Evolutionary conservation across 1,139 yeast species (phyloP), one percentile per base, ranked within the genome.

Genomic region (Diutina neorugosa): DNA sequence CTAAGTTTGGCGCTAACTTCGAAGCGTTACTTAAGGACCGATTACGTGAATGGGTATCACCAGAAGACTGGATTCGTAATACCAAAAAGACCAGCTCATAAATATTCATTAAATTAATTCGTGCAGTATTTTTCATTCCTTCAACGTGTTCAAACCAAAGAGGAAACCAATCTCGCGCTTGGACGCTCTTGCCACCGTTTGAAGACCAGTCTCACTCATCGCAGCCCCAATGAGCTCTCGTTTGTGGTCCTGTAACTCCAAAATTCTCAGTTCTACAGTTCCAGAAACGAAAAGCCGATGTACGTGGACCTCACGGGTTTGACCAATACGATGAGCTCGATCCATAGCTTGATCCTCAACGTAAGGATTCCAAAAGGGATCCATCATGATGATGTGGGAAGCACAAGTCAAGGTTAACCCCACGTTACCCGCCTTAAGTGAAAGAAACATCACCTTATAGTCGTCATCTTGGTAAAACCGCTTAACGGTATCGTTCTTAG

Each of bases 321-420:
- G 98, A 6, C 97, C 96, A 59, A 91, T 87, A 66, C 98, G 79
- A 68, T 93, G 93, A 6, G 94, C 95, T 59, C 98, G 80, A 65
- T 89, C 97, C 78, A 87, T 89, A 0, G 98, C 98, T 68, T 91
- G 98, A 51, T 87, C 96, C 67, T 91, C 98, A 3, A 91, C 96
- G 66, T 78, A 91, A 1, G 97, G 98, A 63, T 91, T 91, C 98
- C 98, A 91, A 64, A 89, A 91, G 16, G 97, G 97, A 65, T 91
- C 98, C 74, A 88, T 78, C 12, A 91, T 78, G 52, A 91, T 80
- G 11, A 91, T 95, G 65, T 89, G 96, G 46, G 89, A 86, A 0
- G 98, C 98, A 69, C 95, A 87, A 0, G 97, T 91, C 58, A 91
- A 73, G 0, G 97, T 91, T 57, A 91, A 74, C 6, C 98, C 98